These are phyloP conservation scores for Saccharomycopsis amapae DNA, from an alignment of 805 yeast species.

Conservation along the genomic window DNA sequence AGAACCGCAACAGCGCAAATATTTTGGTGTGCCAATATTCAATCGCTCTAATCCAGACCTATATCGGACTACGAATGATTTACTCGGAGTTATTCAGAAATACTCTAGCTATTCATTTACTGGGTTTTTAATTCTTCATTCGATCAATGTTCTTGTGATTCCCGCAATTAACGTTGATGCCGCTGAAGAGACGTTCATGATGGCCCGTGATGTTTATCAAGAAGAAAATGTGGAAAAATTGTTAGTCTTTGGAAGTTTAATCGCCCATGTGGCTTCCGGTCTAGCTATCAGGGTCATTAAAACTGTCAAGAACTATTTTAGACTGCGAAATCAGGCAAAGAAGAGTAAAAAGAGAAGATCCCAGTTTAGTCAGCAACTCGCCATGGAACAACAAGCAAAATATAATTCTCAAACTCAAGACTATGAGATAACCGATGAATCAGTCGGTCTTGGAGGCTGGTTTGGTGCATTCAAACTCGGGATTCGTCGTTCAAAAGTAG, in stretches of 20 bases:
- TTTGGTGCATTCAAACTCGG: conserved; percentile 51
- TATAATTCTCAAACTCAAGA: conserved; percentile 15
- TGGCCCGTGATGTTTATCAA: conserved; percentile 58
- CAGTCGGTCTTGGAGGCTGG: conserved; percentile 57
- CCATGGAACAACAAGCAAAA: conserved; percentile 6
- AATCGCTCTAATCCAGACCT: neutral
- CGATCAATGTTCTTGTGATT: conserved; percentile 43
- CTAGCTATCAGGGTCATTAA: conserved; percentile 36
- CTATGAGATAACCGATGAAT: conserved; percentile 32
- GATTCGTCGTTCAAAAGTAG: conserved; percentile 38
- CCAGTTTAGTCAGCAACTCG: conserved; percentile 22
- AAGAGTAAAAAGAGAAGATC: conserved; percentile 24
- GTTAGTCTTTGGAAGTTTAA: conserved; percentile 40
- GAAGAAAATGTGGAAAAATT: conserved; percentile 42
- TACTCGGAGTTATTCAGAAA: conserved; percentile 37
- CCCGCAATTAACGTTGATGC: conserved; percentile 40
- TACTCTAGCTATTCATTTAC: conserved; percentile 54
- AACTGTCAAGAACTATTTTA: too few relatives aligned
- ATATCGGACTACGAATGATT: neutral
- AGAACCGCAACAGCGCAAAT: too few relatives aligned
- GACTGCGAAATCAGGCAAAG: conserved; percentile 25
- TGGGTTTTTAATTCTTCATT: conserved; percentile 51
- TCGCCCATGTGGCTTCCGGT: conserved; percentile 50
- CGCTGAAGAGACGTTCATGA: conserved; percentile 49
- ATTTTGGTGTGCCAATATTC: neutral